Conservation (phyloP, 176 grass and related monocot species). For the Paspalum vaginatum region DNA sequence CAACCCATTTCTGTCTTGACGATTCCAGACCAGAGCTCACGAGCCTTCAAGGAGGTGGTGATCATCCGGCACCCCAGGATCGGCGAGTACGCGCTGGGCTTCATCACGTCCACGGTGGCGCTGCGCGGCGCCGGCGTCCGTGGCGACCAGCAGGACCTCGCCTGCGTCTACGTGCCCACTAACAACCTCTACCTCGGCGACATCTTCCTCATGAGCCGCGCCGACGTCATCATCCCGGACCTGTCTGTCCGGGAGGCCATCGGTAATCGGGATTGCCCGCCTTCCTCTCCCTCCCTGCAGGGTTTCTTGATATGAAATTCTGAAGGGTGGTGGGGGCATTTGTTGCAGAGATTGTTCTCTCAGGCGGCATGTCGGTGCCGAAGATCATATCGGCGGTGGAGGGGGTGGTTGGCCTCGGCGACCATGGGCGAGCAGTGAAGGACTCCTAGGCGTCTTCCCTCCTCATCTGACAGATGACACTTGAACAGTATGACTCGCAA, state of each 20-base stretch:
- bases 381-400: conserved; percentile 59
- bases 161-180: conserved; percentile 74
- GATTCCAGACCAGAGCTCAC: conserved; percentile 59
- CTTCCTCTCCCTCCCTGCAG: background rate
- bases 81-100: conserved; percentile 75
- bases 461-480: background rate
- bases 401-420: conserved; percentile 19
- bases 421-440: conserved; percentile 40
- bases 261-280: conserved; percentile 25
- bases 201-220: conserved; percentile 62
- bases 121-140: conserved; percentile 32
- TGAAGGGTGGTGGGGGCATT: background rate
- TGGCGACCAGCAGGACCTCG: conserved; percentile 62
- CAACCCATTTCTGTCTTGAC: too few relatives aligned
- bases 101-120: conserved; percentile 74
- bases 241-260: conserved; percentile 80
- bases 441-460: background rate
- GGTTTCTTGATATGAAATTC: background rate
- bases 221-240: conserved; percentile 64
- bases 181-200: conserved; percentile 85
- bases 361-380: conserved; percentile 73
- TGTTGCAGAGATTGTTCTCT: conserved; percentile 64
- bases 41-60: conserved; percentile 83
- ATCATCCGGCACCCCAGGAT: conserved; percentile 74
- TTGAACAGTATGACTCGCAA: background rate